These are phyloP conservation scores for Barnettozyma vustinii DNA, from an alignment of 805 yeast genomes.

Conservation along the genomic window DNA sequence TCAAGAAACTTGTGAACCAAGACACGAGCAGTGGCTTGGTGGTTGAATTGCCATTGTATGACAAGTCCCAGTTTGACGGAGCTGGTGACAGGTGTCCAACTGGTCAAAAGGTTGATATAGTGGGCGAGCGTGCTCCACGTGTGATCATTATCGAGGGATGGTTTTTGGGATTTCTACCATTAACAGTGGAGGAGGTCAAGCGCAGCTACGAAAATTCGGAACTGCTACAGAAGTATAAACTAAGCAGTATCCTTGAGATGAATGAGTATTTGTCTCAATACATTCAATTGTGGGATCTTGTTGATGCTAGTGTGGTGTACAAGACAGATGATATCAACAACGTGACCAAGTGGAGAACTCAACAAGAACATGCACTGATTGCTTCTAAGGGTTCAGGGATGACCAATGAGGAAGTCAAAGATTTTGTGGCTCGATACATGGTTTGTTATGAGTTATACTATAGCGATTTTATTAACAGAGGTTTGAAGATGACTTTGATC, in stretches of 20 bases:
- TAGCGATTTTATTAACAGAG: slow-evolving; percentile 31
- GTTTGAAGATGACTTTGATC: slow-evolving; percentile 21
- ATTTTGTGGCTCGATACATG: slow-evolving; percentile 80
- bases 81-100: slow-evolving; percentile 65
- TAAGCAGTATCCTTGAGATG: slow-evolving; percentile 32
- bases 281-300: slow-evolving; percentile 46
- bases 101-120: slow-evolving; percentile 32
- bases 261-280: slow-evolving; percentile 52
- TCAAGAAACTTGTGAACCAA: slow-evolving; percentile 13
- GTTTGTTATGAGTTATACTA: slow-evolving; percentile 76
- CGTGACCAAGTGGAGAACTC: slow-evolving; percentile 74
- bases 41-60: slow-evolving; percentile 60
- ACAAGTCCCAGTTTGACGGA: slow-evolving; percentile 67
- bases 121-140: slow-evolving; percentile 36
- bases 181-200: slow-evolving; percentile 25
- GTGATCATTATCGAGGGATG: slow-evolving; percentile 87
- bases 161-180: slow-evolving; percentile 73
- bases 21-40: slow-evolving; percentile 18
- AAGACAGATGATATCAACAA: slow-evolving; percentile 53
- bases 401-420: slow-evolving; percentile 63
- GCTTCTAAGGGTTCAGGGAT: slow-evolving; percentile 61
- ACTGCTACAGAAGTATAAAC: slow-evolving; percentile 25
- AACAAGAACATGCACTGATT: slow-evolving; percentile 59
- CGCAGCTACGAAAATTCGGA: slow-evolving; percentile 16
- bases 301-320: slow-evolving; percentile 57